Base-by-base conservation (phyloP, 164 flowering plant species). In the Nymphaea thermarum region DNA sequence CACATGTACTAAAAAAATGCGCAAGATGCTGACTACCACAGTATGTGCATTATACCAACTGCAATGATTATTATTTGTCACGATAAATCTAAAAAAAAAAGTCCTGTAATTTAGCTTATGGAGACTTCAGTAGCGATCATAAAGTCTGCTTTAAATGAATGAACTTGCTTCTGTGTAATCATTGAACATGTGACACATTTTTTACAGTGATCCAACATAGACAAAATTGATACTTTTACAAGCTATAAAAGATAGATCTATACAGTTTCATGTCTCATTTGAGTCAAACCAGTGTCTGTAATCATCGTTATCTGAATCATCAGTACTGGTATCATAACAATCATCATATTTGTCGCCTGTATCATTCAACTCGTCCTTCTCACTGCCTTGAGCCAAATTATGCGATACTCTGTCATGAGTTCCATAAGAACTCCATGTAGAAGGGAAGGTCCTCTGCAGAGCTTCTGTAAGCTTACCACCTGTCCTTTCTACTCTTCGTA, bases 391-490 rank as follows among this genome's bases (percentile, higher is more conserved):
- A 0, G 64, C 60, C 12, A 47, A 47, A 14, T 14, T 43, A 63
- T 71, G 65, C 6, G 75, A 76, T 65, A 64, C 73, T 4, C 70
- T 72, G 65, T 66, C 71, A 36, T 72, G 65, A 67, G 60, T 78
- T 18, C 69, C 76, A 57, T 68, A 72, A 4, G 89, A 78, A 68
- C 78, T 91, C 99, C 99, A 95, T 67, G 92, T 89, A 62, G 98
- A 97, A 63, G 99, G 99, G 74, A 95, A 92, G 44, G 96, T 90
- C 81, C 86, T 92, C 76, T 92, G 97, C 72, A 95, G 68, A 62
- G 97, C 85, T 83, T 86, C 91, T 16, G 97, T 95, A 43, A 95
- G 86, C 69, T 82, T 84, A 43, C 97, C 99, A 43, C 97, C 98
- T 0, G 85, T 72, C 69, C 89, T 80, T 77, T 95, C 99, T 62